A percentile compares a stretch with the other conserved stretches of the same genome.
These are phyloP conservation scores for Schizothecium vesticola DNA, from an alignment of 495 filamentous ascomycete genomes.

Conservation along the genomic window DNA sequence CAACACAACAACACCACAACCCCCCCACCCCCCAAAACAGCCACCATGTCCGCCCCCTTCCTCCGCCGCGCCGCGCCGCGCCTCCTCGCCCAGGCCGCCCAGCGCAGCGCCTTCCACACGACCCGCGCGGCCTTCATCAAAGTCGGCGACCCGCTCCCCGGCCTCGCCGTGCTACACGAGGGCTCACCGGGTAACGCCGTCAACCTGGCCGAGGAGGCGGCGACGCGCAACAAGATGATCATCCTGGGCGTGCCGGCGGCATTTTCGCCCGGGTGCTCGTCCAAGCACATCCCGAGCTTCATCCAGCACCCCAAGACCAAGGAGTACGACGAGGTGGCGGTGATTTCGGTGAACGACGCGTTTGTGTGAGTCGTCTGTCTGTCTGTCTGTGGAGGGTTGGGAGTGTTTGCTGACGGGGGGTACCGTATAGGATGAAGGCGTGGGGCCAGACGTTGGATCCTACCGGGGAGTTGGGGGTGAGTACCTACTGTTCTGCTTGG, in stretches of 20 bases:
- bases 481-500: conserved; percentile 26
- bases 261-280: conserved; percentile 76
- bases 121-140: conserved; percentile 47
- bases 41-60: conserved; percentile 1
- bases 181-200: conserved; percentile 72
- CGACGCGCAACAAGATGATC: conserved; percentile 64
- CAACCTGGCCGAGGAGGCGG: conserved; percentile 72
- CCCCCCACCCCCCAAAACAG: neutral
- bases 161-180: conserved; percentile 57
- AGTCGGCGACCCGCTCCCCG: conserved; percentile 57
- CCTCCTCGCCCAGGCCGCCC: conserved; percentile 11
- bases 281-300: conserved; percentile 75
- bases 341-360: conserved; percentile 89
- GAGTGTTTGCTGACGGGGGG: neutral
- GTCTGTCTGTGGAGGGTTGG: neutral
- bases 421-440: conserved; percentile 65
- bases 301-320: conserved; percentile 68
- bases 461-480: conserved; percentile 63
- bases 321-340: conserved; percentile 73
- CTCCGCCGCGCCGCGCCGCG: conserved; percentile 12
- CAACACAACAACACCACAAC: neutral
- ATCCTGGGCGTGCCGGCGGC: conserved; percentile 82
- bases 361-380: conserved; percentile 65
- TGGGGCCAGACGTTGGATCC: conserved; percentile 76
- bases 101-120: conserved; percentile 45